Conservation (phyloP, 169 alveolate species). For the Plasmodium falciparum region DNA sequence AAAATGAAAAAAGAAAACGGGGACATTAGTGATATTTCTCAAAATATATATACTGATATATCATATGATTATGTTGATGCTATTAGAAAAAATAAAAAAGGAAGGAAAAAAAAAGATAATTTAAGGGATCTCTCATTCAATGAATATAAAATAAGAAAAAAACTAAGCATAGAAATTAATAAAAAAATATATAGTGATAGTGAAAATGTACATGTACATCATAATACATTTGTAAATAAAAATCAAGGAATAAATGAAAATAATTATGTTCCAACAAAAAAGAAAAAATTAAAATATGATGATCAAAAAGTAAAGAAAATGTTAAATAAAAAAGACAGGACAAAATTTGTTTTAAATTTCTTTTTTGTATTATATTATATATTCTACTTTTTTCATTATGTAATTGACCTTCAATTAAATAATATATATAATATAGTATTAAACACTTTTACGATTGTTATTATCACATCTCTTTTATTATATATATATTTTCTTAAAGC, state of each 20-base stretch:
- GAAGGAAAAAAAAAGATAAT: background rate
- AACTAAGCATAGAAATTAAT: slow-evolving; percentile 69
- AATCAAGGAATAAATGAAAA: slow-evolving; percentile 28
- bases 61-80: slow-evolving; percentile 1
- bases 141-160: slow-evolving; percentile 70
- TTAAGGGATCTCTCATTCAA: slow-evolving; percentile 27
- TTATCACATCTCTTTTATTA: slow-evolving; percentile 36
- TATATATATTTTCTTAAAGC: slow-evolving; percentile 51
- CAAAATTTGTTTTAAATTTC: slow-evolving; percentile 45
- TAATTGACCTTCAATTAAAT: slow-evolving; percentile 69
- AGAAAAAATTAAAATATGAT: slow-evolving; percentile 62
- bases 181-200: slow-evolving; percentile 66
- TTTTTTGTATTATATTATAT: slow-evolving; percentile 70
- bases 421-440: slow-evolving; percentile 43
- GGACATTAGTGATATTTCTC: background rate
- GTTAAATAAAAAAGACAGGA: slow-evolving; percentile 51
- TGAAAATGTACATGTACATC: slow-evolving; percentile 40
- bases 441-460: slow-evolving; percentile 53
- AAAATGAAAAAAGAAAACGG: background rate
- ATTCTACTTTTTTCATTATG: slow-evolving; percentile 68
- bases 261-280: slow-evolving; percentile 30
- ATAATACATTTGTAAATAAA: slow-evolving; percentile 19
- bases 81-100: slow-evolving; percentile 2
- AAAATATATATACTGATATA: background rate
- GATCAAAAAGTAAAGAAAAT: slow-evolving; percentile 60